Conservation (phyloP, 192 early-diverging fungal species). For the Dispira parvispora region DNA sequence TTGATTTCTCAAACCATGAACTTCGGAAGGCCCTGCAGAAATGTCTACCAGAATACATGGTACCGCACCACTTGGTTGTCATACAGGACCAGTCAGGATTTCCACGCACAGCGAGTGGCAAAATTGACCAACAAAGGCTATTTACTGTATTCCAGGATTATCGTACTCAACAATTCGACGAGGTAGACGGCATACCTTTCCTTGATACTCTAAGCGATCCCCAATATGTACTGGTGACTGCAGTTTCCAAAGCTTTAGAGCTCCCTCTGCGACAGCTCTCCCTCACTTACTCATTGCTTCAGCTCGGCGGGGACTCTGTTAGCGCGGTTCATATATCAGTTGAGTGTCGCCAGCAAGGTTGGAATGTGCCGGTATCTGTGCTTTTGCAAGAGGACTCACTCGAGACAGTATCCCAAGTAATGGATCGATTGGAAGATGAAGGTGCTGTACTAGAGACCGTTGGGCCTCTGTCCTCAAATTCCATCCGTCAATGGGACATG, state of each 20-base stretch:
- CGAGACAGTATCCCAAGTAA: neutral
- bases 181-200: neutral
- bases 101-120: neutral
- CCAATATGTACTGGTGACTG: neutral
- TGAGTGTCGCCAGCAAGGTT: neutral
- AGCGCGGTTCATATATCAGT: neutral
- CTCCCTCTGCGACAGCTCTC: neutral
- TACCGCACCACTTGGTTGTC: neutral
- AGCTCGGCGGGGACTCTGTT: conserved; percentile 4
- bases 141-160: too few species aligned
- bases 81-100: neutral
- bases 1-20: neutral
- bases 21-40: neutral
- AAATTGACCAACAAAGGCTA: neutral
- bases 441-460: neutral
- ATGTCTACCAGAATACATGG: neutral
- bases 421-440: neutral
- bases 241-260: neutral
- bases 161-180: too few species aligned
- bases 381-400: neutral
- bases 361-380: neutral
- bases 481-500: neutral
- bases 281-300: too few species aligned
- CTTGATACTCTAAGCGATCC: neutral
- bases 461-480: neutral